A percentile compares a stretch with the other conserved stretches of the same genome.
Conservation (phyloP, 345 rosid species). For the Melaleuca alternifolia region DNA sequence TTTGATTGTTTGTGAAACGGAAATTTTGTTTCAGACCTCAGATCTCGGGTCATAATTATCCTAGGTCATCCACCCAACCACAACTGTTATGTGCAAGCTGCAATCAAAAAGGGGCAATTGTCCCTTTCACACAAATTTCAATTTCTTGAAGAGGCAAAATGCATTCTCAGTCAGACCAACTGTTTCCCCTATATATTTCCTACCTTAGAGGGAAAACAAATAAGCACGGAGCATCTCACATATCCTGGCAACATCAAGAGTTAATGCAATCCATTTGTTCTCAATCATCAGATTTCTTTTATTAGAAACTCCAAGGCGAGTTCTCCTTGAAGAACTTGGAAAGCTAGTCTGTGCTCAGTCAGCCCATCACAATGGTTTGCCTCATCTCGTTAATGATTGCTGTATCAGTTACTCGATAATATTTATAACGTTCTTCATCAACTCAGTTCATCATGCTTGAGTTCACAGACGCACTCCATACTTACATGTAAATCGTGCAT, state of each 20-base stretch:
- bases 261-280: background rate
- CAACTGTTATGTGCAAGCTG: background rate
- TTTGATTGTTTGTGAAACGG: background rate
- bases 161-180: background rate
- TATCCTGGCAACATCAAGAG: background rate
- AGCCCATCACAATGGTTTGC: background rate
- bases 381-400: background rate
- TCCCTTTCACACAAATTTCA: constrained; percentile 1
- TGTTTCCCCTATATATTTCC: constrained; percentile 6
- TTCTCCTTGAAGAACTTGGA: background rate
- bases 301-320: background rate
- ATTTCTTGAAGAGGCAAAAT: background rate
- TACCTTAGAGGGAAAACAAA: background rate
- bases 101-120: constrained; percentile 3
- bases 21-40: background rate
- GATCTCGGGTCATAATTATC: background rate
- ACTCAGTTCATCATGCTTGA: background rate
- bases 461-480: background rate
- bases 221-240: background rate
- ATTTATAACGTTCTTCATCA: background rate
- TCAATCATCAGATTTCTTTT: background rate
- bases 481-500: background rate
- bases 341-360: background rate
- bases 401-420: background rate
- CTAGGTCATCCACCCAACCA: background rate